Base-by-base conservation (phyloP, 768 basidiomycete species). In the Agaricus subrufescens region DNA sequence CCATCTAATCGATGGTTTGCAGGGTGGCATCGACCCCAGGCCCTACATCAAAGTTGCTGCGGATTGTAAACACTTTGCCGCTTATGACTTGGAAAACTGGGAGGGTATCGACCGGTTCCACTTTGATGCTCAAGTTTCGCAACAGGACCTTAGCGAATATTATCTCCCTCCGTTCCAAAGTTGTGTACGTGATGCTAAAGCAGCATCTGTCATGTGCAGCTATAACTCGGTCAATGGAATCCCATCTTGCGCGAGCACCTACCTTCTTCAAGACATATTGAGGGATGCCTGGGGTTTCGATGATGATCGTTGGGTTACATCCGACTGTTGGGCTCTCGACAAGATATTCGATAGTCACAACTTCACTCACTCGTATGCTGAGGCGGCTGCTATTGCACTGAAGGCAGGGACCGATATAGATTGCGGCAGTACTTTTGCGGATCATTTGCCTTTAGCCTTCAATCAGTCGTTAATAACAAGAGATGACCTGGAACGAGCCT, bases 191-290 rank as follows among this genome's bases (percentile, higher is more conserved):
- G 83, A 85, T 59, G 82, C 82, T 9, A 80, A 81, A 61, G 82
- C 80, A 38, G 79, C 73, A 2, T 78, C 78, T 15, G 71, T 83
- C 37, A 84, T 84, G 82, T 85, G 82, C 71, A 79, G 77, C 58
- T 85, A 84, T 63, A 85, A 84, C 58, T 76, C 81, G 9, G 79
- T 85, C 19, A 83, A 84, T 56, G 83, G 83, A 1, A 65, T 84
- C 30, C 82, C 83, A 3, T 71, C 78, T 0, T 85, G 83, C 60
- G 82, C 80, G 23, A 76, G 73, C 61, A 70, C 74, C 1, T 83
- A 77, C 61, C 69, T 85, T 26, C 69, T 85, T 31, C 80, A 83
- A 62, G 69, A 70, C 30, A 64, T 85, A 25, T 63, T 82, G 23
- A 71, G 82, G 15, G 80, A 81, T 51, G 66, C 69, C 46, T 83